These are phyloP conservation scores for Arctium minus DNA, from an alignment of 129 eudicot species.

Conservation along the genomic window DNA sequence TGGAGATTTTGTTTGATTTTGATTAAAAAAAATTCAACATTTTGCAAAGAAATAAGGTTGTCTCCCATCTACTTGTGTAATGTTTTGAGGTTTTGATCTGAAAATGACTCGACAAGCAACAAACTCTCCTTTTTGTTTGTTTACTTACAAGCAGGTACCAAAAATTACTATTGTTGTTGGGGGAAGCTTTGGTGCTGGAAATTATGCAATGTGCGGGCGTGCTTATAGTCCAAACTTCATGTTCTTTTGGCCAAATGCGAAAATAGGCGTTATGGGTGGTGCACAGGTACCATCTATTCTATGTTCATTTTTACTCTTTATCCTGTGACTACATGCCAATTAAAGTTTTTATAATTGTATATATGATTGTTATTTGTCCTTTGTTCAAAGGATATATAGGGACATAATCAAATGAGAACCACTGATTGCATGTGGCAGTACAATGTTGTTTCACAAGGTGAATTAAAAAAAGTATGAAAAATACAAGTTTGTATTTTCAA, in stretches of 20 bases:
- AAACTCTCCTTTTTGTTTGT: neutral
- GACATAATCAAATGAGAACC: neutral
- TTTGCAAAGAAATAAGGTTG: neutral
- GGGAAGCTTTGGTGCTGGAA: conserved; percentile 99
- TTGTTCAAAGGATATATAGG: neutral
- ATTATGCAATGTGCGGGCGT: conserved; percentile 99
- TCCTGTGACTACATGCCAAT: neutral
- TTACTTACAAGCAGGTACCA: conserved; percentile 57
- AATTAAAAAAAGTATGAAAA: too few species aligned
- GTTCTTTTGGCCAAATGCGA: conserved; percentile 99
- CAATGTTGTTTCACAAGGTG: too few species aligned
- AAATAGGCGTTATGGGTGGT: conserved; percentile 98
- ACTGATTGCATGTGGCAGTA: too few species aligned
- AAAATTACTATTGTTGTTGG: conserved; percentile 86
- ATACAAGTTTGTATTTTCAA: too few species aligned
- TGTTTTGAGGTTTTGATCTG: neutral
- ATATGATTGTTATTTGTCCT: neutral
- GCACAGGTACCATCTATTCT: conserved; percentile 62
- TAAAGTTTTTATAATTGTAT: neutral
- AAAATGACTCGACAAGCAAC: neutral
- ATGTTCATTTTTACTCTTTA: neutral
- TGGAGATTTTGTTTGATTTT: neutral
- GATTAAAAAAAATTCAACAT: neutral
- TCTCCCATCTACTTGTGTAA: neutral
- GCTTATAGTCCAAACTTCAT: conserved; percentile 95